Base-by-base conservation (phyloP, 2,329 filamentous ascomycete species). In the Xylariales sp. region DNA sequence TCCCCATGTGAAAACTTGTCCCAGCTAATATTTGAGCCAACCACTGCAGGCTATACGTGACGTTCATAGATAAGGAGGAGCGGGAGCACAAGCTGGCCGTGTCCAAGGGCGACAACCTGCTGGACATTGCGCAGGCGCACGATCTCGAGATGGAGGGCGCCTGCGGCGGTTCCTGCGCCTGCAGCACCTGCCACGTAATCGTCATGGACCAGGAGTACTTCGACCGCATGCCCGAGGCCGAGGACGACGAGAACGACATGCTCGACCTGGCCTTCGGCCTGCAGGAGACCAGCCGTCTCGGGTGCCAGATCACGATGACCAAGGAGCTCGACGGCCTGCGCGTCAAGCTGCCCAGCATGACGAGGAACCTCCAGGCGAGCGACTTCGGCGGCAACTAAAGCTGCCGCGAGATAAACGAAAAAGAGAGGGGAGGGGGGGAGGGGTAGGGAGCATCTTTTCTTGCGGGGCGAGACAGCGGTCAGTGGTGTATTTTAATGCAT, bases 121-220 rank as follows among this genome's bases (percentile, higher is more conserved):
- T 98, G 38, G 91, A 97, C 56, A 91, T 98, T 55, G 93, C 91
- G 16, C 91, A 96, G 61, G 88, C 85, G 31, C 79, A 97, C 62
- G 91, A 97, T 56, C 70, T 98, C 29, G 93, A 98, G 62, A 97
- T 98, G 91, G 93, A 98, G 71, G 90, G 93, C 44, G 93, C 93
- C 11, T 98, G 93, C 57, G 93, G 93, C 50, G 93, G 89, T 16
- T 93, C 87, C 23, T 95, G 89, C 64, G 89, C 89, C 38, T 95
- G 89, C 67, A 93, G 86, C 40, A 95, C 89, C 5, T 95, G 89
- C 67, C 89, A 95, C 65, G 83, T 95, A 40, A 89, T 95, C 45
- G 85, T 95, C 25, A 64, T 78, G 41, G 80, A 85, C 54, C 78
- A 86, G 30, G 76, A 77, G 5, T 76, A 80, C 62, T 91, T 85